A percentile compares a stretch with the other conserved stretches of the same genome.
Evolutionary conservation across 2,329 filamentous ascomycete genomes (phyloP).

Genomic region (Aspergillus niger): DNA sequence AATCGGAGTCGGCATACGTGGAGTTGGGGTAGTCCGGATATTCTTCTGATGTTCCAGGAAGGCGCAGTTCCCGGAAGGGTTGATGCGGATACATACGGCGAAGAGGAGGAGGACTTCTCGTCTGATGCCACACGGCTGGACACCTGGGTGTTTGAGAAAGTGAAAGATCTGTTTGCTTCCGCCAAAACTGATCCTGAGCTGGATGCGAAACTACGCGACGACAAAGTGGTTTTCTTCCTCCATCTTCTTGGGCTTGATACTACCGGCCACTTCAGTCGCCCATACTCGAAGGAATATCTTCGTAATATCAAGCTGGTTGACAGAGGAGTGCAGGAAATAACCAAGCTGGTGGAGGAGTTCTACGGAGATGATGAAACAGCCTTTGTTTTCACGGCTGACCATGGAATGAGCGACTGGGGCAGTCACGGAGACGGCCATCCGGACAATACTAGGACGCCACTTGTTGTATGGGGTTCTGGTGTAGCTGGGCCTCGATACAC

Average conservation of each 20-base stretch:
- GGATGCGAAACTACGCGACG: slow-evolving; percentile 69
- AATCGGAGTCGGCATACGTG: slow-evolving; percentile 95
- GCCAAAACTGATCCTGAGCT: slow-evolving; percentile 78
- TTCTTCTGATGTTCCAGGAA: slow-evolving; percentile 93
- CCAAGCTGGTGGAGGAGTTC: slow-evolving; percentile 78
- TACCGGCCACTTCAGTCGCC: slow-evolving; percentile 79
- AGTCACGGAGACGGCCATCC: slow-evolving; percentile 97
- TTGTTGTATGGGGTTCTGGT: slow-evolving; percentile 92
- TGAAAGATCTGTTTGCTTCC: slow-evolving; percentile 80
- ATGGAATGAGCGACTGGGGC: slow-evolving; percentile 99
- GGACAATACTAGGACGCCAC: slow-evolving; percentile 90
- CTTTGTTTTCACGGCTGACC: slow-evolving; percentile 95
- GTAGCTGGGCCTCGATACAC: slow-evolving; percentile 71
- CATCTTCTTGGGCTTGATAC: slow-evolving; percentile 93
- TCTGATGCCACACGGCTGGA: slow-evolving; percentile 79
- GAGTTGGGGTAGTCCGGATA: slow-evolving; percentile 99
- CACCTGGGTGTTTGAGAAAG: slow-evolving; percentile 92
- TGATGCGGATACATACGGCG: slow-evolving; percentile 79
- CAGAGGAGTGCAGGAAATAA: slow-evolving; percentile 81
- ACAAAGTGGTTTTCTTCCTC: slow-evolving; percentile 92
- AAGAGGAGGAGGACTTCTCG: slow-evolving; percentile 89
- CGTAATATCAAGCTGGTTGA: slow-evolving; percentile 95
- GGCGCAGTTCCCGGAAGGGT: slow-evolving; percentile 87
- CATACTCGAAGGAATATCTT: slow-evolving; percentile 93
- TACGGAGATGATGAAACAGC: slow-evolving; percentile 84